phyloP scores from a whole-genome alignment of 352 stramenopile genomes.

The Globisporangium polare region DNA sequence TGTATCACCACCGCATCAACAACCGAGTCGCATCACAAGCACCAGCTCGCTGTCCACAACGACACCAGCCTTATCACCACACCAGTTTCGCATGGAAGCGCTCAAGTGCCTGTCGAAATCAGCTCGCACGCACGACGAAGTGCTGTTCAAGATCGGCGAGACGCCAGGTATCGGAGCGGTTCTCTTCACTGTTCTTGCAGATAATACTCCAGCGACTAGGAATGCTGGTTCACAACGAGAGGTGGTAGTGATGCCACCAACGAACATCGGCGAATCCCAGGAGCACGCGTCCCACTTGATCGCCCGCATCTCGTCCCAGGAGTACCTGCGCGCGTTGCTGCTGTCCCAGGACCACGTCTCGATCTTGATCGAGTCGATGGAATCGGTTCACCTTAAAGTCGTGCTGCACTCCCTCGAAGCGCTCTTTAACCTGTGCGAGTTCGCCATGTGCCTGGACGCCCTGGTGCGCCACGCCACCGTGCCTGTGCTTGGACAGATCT shows the following conservation, averaged over 20 bases:
- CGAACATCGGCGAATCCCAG: constrained; percentile 30
- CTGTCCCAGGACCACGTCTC: constrained; percentile 55
- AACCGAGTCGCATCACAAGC: constrained; percentile 13
- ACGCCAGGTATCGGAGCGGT: constrained; percentile 33
- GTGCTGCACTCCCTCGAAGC: constrained; percentile 57
- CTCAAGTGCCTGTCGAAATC: constrained; percentile 67
- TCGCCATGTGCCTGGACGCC: constrained; percentile 59
- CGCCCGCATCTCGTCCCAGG: constrained; percentile 42
- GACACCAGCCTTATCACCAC: constrained; percentile 10
- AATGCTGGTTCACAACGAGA: not conserved
- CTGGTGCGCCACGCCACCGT: constrained; percentile 71
- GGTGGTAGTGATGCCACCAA: not conserved
- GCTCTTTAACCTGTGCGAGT: constrained; percentile 53
- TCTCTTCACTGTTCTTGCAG: constrained; percentile 39
- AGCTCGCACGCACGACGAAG: constrained; percentile 49
- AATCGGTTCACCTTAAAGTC: constrained; percentile 67
- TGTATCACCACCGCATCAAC: constrained; percentile 8
- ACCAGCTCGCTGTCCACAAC: constrained; percentile 7
- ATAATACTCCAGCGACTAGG: not conserved
- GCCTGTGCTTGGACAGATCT: constrained; percentile 66
- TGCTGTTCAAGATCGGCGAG: constrained; percentile 62
- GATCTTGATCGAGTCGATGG: constrained; percentile 62
- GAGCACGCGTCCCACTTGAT: constrained; percentile 61
- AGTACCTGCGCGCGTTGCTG: constrained; percentile 44
- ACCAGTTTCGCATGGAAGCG: constrained; percentile 36